phyloP scores from a whole-genome alignment of 345 rosid species.

The Pseudoturritis turrita region DNA sequence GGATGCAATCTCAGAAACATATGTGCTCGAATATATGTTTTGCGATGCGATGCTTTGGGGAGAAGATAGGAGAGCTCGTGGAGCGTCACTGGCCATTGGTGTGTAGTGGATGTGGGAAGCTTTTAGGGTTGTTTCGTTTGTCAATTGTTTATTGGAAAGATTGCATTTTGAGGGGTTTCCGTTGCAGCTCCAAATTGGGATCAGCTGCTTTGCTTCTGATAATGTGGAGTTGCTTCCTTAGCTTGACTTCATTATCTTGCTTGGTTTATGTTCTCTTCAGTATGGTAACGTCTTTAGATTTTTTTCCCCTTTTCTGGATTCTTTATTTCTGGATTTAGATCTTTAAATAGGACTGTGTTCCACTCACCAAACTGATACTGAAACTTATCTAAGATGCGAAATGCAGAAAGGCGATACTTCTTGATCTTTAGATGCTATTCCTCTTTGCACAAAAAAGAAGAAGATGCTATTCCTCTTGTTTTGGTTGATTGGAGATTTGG shows the following conservation, averaged over 20 bases:
- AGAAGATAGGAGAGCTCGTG: conserved; percentile 47
- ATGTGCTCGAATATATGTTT: conserved; percentile 40
- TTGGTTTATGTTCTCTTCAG: conserved; percentile 72
- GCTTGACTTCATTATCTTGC: conserved; percentile 87
- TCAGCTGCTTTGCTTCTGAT: conserved; percentile 84
- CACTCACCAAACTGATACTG: neutral
- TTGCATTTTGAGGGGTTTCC: conserved; percentile 60
- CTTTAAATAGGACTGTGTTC: neutral
- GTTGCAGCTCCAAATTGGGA: conserved; percentile 61
- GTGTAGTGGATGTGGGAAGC: conserved; percentile 56
- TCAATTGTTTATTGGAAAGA: conserved; percentile 71
- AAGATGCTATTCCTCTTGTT: neutral
- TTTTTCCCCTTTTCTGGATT: neutral
- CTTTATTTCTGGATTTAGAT: neutral
- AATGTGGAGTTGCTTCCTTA: conserved; percentile 98
- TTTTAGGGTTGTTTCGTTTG: conserved; percentile 37
- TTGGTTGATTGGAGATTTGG: neutral
- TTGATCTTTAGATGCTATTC: neutral
- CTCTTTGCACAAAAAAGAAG: too few species aligned
- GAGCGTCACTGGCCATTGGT: conserved; percentile 93
- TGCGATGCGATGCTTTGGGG: conserved; percentile 40
- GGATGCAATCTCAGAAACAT: conserved; percentile 76
- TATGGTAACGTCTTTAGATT: conserved; percentile 47
- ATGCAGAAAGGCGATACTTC: neutral
- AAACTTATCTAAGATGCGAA: neutral